Conservation (phyloP, 2,329 filamentous ascomycete genomes). For the Nemania diffusa region DNA sequence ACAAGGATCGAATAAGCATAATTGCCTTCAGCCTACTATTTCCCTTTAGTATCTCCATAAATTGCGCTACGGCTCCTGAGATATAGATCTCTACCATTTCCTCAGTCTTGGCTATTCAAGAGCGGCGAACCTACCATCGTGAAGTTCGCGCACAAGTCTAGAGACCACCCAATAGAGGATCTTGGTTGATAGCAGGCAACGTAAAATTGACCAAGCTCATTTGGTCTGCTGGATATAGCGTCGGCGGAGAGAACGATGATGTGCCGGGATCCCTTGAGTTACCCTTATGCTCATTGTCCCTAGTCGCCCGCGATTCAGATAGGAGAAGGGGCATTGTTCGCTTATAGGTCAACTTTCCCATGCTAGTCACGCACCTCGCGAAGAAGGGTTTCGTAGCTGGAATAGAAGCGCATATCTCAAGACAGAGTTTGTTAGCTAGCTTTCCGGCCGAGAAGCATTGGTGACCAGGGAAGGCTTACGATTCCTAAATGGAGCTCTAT, state of each 20-base stretch:
- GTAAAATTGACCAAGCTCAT: background rate
- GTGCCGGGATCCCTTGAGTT: background rate
- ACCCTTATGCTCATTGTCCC: background rate
- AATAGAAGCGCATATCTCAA: conserved; percentile 57
- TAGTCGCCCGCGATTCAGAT: background rate
- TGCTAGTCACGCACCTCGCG: conserved; percentile 49
- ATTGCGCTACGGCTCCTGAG: background rate
- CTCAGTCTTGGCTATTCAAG: background rate
- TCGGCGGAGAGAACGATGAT: background rate
- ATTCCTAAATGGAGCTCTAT: conserved; percentile 58
- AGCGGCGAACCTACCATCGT: background rate
- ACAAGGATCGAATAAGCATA: background rate
- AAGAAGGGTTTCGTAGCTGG: conserved; percentile 59
- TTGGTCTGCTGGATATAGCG: too few species aligned
- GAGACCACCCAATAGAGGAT: background rate
- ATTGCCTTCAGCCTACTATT: background rate
- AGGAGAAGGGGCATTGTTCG: background rate
- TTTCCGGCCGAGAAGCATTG: background rate
- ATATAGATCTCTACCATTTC: background rate
- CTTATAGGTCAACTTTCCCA: conserved; percentile 26
- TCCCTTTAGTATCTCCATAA: background rate
- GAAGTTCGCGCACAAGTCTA: background rate
- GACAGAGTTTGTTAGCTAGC: conserved; percentile 7
- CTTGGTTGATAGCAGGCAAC: background rate
- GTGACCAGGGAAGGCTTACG: conserved; percentile 42